Evolutionary conservation across 345 rosid species (phyloP).

Genomic region (sweet orange (Citrus sinensis)): DNA sequence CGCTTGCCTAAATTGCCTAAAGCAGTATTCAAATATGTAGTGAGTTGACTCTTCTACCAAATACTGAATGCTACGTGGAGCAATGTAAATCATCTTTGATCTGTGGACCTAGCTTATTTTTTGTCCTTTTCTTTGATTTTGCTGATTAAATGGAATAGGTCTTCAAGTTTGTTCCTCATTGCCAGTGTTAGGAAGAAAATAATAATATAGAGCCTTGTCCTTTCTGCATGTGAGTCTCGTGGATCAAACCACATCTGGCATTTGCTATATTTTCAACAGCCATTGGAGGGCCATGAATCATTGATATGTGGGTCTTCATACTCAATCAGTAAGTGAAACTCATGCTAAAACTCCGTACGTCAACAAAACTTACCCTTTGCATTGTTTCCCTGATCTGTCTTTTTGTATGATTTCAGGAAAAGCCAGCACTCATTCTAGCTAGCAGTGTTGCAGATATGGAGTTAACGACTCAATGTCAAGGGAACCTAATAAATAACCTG

Average conservation of each 20-base stretch:
- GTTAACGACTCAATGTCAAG: background rate
- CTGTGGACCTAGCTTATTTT: background rate
- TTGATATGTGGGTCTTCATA: background rate
- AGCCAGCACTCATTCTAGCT: background rate
- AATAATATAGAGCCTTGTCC: background rate
- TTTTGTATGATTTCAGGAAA: background rate
- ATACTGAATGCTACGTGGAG: conserved; percentile 1
- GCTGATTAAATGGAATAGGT: conserved; percentile 3
- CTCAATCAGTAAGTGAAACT: background rate
- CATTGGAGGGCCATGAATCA: background rate
- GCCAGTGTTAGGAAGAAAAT: background rate
- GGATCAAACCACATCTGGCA: conserved; percentile 3
- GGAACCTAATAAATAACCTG: background rate
- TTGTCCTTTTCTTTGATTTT: conserved; percentile 5
- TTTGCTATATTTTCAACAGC: conserved; percentile 3
- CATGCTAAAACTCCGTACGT: background rate
- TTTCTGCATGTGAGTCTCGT: background rate
- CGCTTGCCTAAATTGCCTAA: background rate
- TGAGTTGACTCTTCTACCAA: background rate
- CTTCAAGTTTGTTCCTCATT: background rate
- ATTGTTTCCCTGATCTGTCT: background rate
- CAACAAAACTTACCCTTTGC: background rate
- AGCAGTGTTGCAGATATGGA: background rate
- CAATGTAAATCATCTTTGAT: conserved; percentile 1
- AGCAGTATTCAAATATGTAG: conserved; percentile 1